These are phyloP conservation scores for Zhuliangozyma blackwelliae DNA, from an alignment of 1,139 yeast genomes.

Conservation along the genomic window DNA sequence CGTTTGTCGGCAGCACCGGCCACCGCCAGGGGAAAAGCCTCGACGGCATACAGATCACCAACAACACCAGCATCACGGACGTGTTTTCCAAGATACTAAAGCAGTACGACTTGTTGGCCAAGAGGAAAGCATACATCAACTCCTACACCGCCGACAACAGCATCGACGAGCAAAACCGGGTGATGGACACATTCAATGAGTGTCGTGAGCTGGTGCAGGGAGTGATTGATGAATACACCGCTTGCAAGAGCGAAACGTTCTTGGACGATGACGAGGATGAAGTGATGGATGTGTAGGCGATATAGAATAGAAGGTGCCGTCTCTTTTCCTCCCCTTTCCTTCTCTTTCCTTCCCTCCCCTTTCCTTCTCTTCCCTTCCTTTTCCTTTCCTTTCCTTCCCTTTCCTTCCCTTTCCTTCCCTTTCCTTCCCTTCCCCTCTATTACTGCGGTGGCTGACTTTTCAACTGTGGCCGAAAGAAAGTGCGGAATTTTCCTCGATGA, in stretches of 20 bases:
- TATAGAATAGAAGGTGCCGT: neutral
- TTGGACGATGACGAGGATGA: conserved; percentile 37
- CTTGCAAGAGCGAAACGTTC: conserved; percentile 54
- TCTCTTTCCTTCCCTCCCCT: neutral
- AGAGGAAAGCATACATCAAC: conserved; percentile 80
- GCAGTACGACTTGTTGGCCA: conserved; percentile 77
- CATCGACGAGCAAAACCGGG: conserved; percentile 34
- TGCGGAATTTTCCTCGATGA: no score
- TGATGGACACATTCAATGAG: conserved; percentile 73
- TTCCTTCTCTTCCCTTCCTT: neutral
- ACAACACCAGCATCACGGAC: conserved; percentile 67
- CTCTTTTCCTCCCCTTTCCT: neutral
- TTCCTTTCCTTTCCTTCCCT: no score
- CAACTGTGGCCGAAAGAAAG: no score
- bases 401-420: neutral
- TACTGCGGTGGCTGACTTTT: no score
- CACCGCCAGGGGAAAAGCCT: conserved; percentile 21
- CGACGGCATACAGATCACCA: conserved; percentile 75
- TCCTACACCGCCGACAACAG: conserved; percentile 61
- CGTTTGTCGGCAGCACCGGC: conserved; percentile 32
- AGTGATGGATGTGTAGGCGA: neutral
- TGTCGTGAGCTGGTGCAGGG: conserved; percentile 68
- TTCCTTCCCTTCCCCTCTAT: neutral
- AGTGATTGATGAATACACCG: conserved; percentile 68
- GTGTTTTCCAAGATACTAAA: conserved; percentile 63